Conservation (phyloP, 257 asterid species). For the Perilla frutescens region DNA sequence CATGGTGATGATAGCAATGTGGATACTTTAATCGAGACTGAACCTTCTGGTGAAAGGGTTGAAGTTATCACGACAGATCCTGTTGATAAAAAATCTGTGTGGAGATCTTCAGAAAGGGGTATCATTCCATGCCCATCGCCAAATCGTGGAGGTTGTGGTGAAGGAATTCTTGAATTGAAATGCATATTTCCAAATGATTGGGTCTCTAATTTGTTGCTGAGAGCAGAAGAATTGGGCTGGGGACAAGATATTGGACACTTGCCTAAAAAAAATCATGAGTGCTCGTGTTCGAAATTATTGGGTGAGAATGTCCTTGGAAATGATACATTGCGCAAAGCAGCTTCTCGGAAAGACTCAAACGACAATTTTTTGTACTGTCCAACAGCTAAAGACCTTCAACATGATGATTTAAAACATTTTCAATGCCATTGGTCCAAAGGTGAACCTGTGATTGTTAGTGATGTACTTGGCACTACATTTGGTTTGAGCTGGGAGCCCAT, state of each 20-base stretch:
- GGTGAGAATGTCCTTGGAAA: constrained; percentile 34
- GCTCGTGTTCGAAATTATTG: constrained; percentile 49
- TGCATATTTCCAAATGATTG: constrained; percentile 42
- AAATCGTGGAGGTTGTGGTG: constrained; percentile 62
- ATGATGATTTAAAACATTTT: constrained; percentile 70
- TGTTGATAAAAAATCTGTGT: constrained; percentile 38
- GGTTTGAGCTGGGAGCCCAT: constrained; percentile 99
- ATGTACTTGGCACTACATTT: constrained; percentile 67
- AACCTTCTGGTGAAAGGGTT: constrained; percentile 28
- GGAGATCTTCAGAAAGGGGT: constrained; percentile 61
- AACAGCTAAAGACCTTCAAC: constrained; percentile 55
- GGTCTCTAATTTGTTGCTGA: constrained; percentile 54
- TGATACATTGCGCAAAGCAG: constrained; percentile 54
- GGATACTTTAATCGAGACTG: constrained; percentile 6
- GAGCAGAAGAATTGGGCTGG: constrained; percentile 49
- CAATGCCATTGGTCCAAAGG: constrained; percentile 82
- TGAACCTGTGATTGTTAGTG: constrained; percentile 83
- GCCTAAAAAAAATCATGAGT: constrained; percentile 33
- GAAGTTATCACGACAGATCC: constrained; percentile 29
- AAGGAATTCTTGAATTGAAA: constrained; percentile 58
- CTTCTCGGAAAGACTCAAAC: constrained; percentile 56
- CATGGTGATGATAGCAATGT: constrained; percentile 41
- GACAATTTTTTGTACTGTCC: constrained; percentile 81
- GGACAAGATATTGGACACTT: constrained; percentile 31
- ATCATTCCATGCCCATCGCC: constrained; percentile 62